These are phyloP conservation scores for Lachnum nothofagi DNA, from an alignment of 2,329 filamentous ascomycete species.

Conservation along the genomic window DNA sequence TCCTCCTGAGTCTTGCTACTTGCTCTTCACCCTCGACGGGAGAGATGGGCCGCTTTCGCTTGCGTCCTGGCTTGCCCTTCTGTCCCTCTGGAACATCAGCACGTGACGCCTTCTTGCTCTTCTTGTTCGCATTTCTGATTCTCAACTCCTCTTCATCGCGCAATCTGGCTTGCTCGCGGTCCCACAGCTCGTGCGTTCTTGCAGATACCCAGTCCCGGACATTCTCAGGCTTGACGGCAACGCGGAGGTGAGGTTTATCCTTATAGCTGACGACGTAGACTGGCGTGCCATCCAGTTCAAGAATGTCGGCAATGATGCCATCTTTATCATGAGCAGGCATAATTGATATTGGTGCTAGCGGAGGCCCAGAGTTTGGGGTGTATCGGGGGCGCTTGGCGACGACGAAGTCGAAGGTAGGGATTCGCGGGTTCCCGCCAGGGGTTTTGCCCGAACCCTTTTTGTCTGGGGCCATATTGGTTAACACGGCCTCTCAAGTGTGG, in stretches of 20 bases:
- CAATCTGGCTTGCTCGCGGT: constrained; percentile 35
- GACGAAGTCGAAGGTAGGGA: constrained; percentile 27
- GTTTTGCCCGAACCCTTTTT: neutral
- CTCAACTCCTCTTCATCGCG: constrained; percentile 7
- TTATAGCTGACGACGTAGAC: constrained; percentile 25
- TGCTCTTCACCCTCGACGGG: neutral
- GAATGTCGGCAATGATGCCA: constrained; percentile 50
- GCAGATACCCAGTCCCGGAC: constrained; percentile 56
- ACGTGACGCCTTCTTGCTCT: constrained; percentile 9
- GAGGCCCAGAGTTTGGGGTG: constrained; percentile 44
- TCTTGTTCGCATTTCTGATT: neutral
- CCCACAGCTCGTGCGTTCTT: constrained; percentile 52
- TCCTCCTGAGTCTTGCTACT: neutral
- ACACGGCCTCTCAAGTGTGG: constrained; percentile 4
- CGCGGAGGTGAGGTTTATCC: constrained; percentile 40
- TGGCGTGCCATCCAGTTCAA: constrained; percentile 39
- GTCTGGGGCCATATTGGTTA: neutral
- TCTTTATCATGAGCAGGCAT: constrained; percentile 46
- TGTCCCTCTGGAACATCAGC: neutral
- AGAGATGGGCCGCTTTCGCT: constrained; percentile 2
- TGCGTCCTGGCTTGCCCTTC: constrained; percentile 6
- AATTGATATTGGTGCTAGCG: constrained; percentile 44
- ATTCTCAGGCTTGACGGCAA: constrained; percentile 45
- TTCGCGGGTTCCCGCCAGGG: neutral
- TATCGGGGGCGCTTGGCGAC: constrained; percentile 35